phyloP scores from a whole-genome alignment of 1,139 yeast species.

The Entelexis paramagnoliae region DNA sequence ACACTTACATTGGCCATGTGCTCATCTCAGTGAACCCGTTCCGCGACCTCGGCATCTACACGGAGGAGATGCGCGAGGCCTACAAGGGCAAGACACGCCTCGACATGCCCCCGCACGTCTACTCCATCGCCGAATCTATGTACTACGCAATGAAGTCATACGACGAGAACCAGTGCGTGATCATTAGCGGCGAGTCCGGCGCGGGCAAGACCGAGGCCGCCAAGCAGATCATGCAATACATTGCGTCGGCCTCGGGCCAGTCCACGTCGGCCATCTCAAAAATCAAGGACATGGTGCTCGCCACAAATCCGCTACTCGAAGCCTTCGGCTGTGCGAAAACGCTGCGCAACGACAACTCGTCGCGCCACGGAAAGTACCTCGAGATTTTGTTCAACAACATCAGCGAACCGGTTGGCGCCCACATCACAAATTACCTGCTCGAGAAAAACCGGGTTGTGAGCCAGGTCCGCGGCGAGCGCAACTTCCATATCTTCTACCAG shows the following conservation, averaged over 20 bases:
- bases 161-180: conserved; percentile 93
- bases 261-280: conserved; percentile 56
- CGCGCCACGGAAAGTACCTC: conserved; percentile 93
- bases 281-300: conserved; percentile 94
- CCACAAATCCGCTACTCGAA: conserved; percentile 92
- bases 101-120: conserved; percentile 97
- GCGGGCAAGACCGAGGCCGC: conserved; percentile 99
- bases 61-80: conserved; percentile 58
- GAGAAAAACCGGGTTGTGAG: conserved; percentile 95
- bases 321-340: conserved; percentile 99
- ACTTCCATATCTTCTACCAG: conserved; percentile 95
- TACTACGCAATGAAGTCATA: conserved; percentile 91
- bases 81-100: conserved; percentile 87
- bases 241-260: conserved; percentile 71
- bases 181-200: conserved; percentile 97
- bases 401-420: conserved; percentile 89
- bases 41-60: conserved; percentile 89
- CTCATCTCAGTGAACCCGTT: conserved; percentile 95
- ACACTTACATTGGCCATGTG: conserved; percentile 40
- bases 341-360: conserved; percentile 86
- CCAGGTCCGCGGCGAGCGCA: conserved; percentile 84
- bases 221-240: conserved; percentile 95
- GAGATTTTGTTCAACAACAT: conserved; percentile 77
- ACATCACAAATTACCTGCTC: conserved; percentile 84
- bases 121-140: conserved; percentile 96